Evolutionary conservation across 106 monocot genomes (phyloP).

Genomic region (Platanthera guangdongensis): DNA sequence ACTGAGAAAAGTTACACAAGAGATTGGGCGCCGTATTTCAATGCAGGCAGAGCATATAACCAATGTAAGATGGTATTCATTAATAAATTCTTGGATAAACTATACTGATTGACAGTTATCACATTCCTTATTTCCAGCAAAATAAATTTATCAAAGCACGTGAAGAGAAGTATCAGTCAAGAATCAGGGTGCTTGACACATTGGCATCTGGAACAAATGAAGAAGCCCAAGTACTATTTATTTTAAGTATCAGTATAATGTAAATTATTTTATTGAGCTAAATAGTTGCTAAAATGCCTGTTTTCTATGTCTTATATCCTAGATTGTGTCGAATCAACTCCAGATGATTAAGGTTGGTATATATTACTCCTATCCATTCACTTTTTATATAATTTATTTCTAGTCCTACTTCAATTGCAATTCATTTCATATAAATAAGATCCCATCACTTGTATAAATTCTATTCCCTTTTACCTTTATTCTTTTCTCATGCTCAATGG

Average conservation of each 20-base stretch:
- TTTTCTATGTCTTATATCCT: slow-evolving; percentile 4
- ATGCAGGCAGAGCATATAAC: slow-evolving; percentile 88
- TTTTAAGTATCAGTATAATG: neutral
- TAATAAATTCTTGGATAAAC: neutral
- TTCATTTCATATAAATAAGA: neutral
- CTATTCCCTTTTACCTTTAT: neutral
- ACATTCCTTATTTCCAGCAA: slow-evolving; percentile 28
- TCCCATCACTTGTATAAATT: neutral
- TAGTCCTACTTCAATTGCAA: neutral
- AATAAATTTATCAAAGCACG: slow-evolving; percentile 56
- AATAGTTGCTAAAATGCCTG: neutral
- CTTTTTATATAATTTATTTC: neutral
- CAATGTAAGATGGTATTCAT: slow-evolving; percentile 50
- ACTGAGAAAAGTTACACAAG: slow-evolving; percentile 77
- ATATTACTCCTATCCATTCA: neutral
- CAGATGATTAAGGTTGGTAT: slow-evolving; percentile 44
- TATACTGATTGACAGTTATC: neutral
- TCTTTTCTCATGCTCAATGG: neutral
- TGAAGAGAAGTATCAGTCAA: slow-evolving; percentile 71
- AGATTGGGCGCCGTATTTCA: slow-evolving; percentile 80
- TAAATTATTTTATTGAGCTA: slow-evolving; percentile 2
- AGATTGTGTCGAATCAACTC: slow-evolving; percentile 54
- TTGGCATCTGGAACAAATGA: slow-evolving; percentile 65
- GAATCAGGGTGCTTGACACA: slow-evolving; percentile 66
- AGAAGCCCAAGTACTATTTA: slow-evolving; percentile 49